A percentile compares a stretch with the other conserved stretches of the same genome.
Conservation (phyloP, 169 alveolate genomes). For the Cryptosporidium baileyi region DNA sequence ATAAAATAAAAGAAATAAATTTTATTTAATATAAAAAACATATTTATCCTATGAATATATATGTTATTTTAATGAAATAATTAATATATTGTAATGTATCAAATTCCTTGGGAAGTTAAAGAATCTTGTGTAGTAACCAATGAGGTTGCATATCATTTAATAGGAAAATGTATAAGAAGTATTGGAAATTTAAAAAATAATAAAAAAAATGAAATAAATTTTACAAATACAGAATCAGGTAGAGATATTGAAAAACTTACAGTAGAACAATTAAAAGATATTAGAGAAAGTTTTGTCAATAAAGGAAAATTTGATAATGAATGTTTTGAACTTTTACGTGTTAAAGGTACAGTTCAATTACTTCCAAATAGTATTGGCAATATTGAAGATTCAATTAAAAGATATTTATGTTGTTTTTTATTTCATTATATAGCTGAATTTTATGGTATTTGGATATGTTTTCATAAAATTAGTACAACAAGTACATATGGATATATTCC, state of each 20-base stretch:
- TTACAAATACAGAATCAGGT: not conserved
- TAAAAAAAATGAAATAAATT: not conserved
- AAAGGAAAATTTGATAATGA: slow-evolving; percentile 20
- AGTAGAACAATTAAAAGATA: slow-evolving; percentile 17
- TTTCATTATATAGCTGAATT: slow-evolving; percentile 68
- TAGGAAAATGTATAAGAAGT: slow-evolving; percentile 41
- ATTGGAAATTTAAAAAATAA: not conserved
- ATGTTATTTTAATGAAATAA: too few relatives aligned
- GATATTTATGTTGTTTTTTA: slow-evolving; percentile 35
- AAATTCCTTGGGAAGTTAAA: slow-evolving; percentile 60
- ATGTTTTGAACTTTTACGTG: slow-evolving; percentile 56
- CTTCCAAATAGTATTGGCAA: slow-evolving; percentile 47
- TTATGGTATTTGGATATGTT: slow-evolving; percentile 62
- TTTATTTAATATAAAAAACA: too few relatives aligned
- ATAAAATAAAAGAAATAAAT: too few relatives aligned
- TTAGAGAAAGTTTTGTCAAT: slow-evolving; percentile 32
- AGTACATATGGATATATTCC: slow-evolving; percentile 50
- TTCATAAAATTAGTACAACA: slow-evolving; percentile 34
- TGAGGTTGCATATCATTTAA: slow-evolving; percentile 56
- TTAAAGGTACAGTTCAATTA: slow-evolving; percentile 48
- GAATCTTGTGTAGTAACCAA: slow-evolving; percentile 54
- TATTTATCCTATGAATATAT: too few relatives aligned
- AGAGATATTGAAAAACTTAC: slow-evolving; percentile 45
- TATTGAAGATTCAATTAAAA: slow-evolving; percentile 40
- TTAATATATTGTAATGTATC: slow-evolving; percentile 53